Base-by-base conservation (phyloP, 202 grass and related monocot species). In the Eragrostis tef region DNA sequence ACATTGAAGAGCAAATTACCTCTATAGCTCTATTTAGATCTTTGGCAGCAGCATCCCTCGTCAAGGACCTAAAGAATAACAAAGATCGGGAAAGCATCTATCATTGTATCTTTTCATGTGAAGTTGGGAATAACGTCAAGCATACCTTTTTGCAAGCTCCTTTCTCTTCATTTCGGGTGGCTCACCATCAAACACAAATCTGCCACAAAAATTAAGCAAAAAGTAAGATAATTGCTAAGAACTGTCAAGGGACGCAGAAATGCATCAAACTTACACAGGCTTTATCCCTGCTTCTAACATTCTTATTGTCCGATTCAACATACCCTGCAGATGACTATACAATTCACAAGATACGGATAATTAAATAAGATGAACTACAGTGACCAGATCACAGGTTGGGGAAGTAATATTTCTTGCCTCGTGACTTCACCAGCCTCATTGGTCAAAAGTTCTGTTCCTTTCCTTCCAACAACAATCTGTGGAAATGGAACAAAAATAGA, bases 161-260 rank as follows among this genome's bases (percentile, higher is more conserved):
- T 90, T 92, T 86, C 88, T 91, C 85, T 98, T 98, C 87, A 95
- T 50, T 16, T 88, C 90, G 71, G 93, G 96, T 71, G 96, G 96
- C 39, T 86, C 92, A 5, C 96, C 96, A 82, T 95, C 96, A 83
- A 99, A 99, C 68, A 99, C 96, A 93, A 88, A 96, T 69, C 96
- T 99, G 79, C 52, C 19, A 81, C 73, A 83, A 78, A 75, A 58
- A 5, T 74, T 79, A 20, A 74, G 44, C 45, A 39, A 73, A 58
- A 3, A 87, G 17, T 43, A 73, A 78, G 25, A 11, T 31, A 85
- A 36, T 11, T 83, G 16, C 26, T 15, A 85, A 52, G 15, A 84
- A 82, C 27, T 31, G 87, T 50, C 16, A 81, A 24, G 42, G 71
- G 57, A 54, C 57, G 83, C 42, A 73, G 13, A 54, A 66, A 64